Evolutionary conservation across 1,284 basidiomycete species (phyloP), one percentile per base, ranked within the genome.

Genomic region (Microbotryomycetes sp.): DNA sequence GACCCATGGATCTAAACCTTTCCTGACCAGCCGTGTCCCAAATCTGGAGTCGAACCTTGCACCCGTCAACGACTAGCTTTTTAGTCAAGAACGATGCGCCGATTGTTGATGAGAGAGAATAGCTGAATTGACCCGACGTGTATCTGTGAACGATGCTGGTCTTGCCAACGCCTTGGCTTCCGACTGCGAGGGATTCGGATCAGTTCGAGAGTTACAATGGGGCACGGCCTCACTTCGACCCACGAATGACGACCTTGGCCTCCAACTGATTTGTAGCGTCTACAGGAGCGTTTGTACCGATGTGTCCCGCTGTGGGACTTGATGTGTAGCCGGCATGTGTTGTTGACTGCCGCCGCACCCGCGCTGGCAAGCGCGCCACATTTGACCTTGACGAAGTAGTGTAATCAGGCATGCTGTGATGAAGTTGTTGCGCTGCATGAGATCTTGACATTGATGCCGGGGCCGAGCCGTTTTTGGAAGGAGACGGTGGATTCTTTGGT

Each of bases 21-120:
- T 97, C 93, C 80, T 97, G 92, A n/a, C 93, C 93, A 48, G 93
- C 93, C 57, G 93, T 96, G 75, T 97, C 92, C 92, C 92, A 97
- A 16, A 83, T 77, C 71, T 83, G 82, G 36, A 83, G 72, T 56
- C 91, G 85, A 22, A 97, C 91, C 74, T 89, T 88, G 69, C 89
- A 81, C 50, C 89, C 91, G 68, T 91, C 84, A 69, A 97, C 84
- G 70, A 85, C 83, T 48, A 93, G 85, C 79, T 96, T 96, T 81
- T 97, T 93, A 57, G 91, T 90, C 69, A 93, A 86, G 76, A 97
- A 92, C 74, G 90, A 89, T 54, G 92, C 92, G 61, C 92, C 93
- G 72, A 93, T 92, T 55, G 94, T 97, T 42, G 92, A 89, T 25
- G 88, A 75, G 85, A 86, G 79, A 4, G 86, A 84, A 59, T 87